A percentile compares a stretch with the other conserved stretches of the same genome.
These are phyloP conservation scores for Hansenula anomala DNA, from an alignment of 1,139 yeast genomes.

Conservation along the genomic window DNA sequence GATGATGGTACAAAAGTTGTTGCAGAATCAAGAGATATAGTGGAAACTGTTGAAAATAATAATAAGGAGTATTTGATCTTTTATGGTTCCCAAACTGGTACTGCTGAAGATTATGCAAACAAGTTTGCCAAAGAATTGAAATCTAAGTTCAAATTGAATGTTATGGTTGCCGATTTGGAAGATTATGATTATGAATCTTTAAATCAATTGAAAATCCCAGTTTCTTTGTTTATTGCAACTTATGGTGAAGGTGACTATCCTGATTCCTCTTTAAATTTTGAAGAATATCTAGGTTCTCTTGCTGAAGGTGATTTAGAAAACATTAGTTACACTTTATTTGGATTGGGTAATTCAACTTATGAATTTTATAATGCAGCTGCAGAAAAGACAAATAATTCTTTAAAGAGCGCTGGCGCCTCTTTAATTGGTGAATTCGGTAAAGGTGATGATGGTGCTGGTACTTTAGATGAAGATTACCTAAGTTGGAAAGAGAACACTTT, in stretches of 20 bases:
- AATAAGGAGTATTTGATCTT: constrained; percentile 77
- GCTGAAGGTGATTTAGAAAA: constrained; percentile 58
- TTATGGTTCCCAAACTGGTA: constrained; percentile 97
- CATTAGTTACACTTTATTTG: constrained; percentile 71
- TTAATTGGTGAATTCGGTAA: constrained; percentile 71
- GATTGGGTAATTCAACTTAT: constrained; percentile 90
- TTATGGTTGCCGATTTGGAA: constrained; percentile 86
- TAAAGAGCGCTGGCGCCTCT: constrained; percentile 60
- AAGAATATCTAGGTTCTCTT: constrained; percentile 46
- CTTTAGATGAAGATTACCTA: constrained; percentile 92
- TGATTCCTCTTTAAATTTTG: constrained; percentile 80
- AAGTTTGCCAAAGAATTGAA: constrained; percentile 86
- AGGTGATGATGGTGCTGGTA: constrained; percentile 94
- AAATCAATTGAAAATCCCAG: constrained; percentile 52
- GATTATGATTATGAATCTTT: constrained; percentile 82
- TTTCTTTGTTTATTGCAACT: constrained; percentile 80
- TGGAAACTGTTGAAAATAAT: constrained; percentile 55
- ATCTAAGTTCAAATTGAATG: constrained; percentile 73
- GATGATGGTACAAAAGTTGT: constrained; percentile 33
- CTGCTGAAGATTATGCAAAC: constrained; percentile 97
- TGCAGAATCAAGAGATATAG: constrained; percentile 51
- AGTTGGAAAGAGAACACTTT: constrained; percentile 85
- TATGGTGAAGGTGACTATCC: constrained; percentile 99
- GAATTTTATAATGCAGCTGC: constrained; percentile 89
- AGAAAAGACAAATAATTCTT: constrained; percentile 47